These are phyloP conservation scores for Candida tunisiensis DNA, from an alignment of 1,139 yeast species.

Conservation along the genomic window DNA sequence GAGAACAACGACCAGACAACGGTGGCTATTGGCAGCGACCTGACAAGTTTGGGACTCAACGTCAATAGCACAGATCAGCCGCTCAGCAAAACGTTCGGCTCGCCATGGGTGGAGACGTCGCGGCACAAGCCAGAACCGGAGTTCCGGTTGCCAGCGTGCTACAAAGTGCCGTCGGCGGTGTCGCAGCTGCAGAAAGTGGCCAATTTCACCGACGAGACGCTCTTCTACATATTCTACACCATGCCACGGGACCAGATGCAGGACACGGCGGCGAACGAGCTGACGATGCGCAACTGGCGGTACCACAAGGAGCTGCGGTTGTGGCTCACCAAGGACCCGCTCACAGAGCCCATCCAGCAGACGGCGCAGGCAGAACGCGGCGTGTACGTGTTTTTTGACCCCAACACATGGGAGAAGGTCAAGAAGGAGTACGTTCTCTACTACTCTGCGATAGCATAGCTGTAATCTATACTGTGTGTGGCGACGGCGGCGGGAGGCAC, in stretches of 20 bases:
- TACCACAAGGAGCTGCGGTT: slow-evolving; percentile 91
- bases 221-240: slow-evolving; percentile 86
- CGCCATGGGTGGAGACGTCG: slow-evolving; percentile 92
- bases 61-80: slow-evolving; percentile 27
- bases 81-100: slow-evolving; percentile 57
- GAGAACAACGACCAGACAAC: slow-evolving; percentile 49
- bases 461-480: no score
- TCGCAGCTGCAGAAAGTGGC: slow-evolving; percentile 55
- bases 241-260: slow-evolving; percentile 88
- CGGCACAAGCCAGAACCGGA: slow-evolving; percentile 84
- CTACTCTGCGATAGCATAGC: slow-evolving; percentile 25
- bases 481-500: no score
- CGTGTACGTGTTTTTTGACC: slow-evolving; percentile 91
- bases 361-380: slow-evolving; percentile 85
- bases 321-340: slow-evolving; percentile 92
- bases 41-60: slow-evolving; percentile 58
- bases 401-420: slow-evolving; percentile 90
- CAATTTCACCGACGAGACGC: slow-evolving; percentile 76
- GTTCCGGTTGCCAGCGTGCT: slow-evolving; percentile 42
- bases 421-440: slow-evolving; percentile 30
- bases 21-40: slow-evolving; percentile 74
- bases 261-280: slow-evolving; percentile 84
- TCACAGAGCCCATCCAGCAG: slow-evolving; percentile 75
- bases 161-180: slow-evolving; percentile 35
- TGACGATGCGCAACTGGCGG: slow-evolving; percentile 83